Evolutionary conservation across 148 eudicot species (phyloP), one percentile per base, ranked within the genome.

Genomic region (Persicaria maculosa): DNA sequence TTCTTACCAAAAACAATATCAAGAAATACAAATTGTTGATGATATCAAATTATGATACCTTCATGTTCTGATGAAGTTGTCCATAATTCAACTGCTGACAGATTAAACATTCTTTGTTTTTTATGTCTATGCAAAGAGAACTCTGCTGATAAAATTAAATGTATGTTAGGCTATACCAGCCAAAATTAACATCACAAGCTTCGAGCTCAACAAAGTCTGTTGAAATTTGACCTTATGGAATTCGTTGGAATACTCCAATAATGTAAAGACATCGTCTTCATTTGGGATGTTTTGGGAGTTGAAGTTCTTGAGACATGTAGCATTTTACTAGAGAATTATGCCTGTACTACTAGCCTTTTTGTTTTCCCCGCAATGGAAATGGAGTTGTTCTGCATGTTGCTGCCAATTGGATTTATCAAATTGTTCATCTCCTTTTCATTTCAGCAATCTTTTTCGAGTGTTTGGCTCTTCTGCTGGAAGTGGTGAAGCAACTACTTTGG

Each of bases 391-490:
- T 9, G 6, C 25, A 45, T 45, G 12, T 72, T 65, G 46, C 47
- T 61, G 9, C 70, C 43, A 25, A 16, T 16, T 71, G 74, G 75
- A 64, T 70, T 46, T 74, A 76, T 57, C 0, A 68, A 55, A 5
- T 47, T 61, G 9, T 58, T 75, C 52, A 46, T 71, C 52, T 71
- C 43, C 43, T 45, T 19, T 45, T 22, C 57, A 14, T 73, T 44
- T 31, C 83, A 85, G 87, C 85, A 82, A 85, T 78, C 58, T 82
- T 58, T 85, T 85, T 74, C 85, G 87, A 44, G 87, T 85, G 50
- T 85, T 85, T 78, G 87, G 80, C 9, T 79, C 83, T 77, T n/a
- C 79, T 54, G 68, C 74, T 53, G 87, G 81, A 10, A 85, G 81
- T 68, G 77, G 81, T 46, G 87, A 85, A 58, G 85, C 85, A 57